These are phyloP conservation scores for Comarum palustre DNA, from an alignment of 306 rosid species.

Conservation along the genomic window DNA sequence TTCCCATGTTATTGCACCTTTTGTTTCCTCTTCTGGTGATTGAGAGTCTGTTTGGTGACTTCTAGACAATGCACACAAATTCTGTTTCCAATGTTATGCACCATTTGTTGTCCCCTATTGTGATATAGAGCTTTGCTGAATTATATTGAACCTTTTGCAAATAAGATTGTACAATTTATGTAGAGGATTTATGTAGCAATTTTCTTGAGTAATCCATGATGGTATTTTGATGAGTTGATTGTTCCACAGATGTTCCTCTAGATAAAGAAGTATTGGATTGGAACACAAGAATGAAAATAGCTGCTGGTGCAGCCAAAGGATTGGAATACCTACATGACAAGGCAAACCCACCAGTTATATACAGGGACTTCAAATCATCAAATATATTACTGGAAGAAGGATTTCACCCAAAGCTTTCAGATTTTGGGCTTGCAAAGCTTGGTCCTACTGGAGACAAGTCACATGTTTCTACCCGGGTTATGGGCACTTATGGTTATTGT, in stretches of 20 bases:
- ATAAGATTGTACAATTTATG: not conserved
- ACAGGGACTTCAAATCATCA: constrained; percentile 89
- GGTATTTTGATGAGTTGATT: not conserved
- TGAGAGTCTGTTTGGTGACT: no score
- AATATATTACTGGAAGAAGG: constrained; percentile 84
- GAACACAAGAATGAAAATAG: constrained; percentile 90
- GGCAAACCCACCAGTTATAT: constrained; percentile 88
- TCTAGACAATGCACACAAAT: no score
- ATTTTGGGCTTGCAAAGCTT: constrained; percentile 92
- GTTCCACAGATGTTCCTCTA: constrained; percentile 63
- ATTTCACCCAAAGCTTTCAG: constrained; percentile 84
- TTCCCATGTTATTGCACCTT: no score
- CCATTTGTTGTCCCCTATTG: no score
- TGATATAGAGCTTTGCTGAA: not conserved
- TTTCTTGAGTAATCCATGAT: not conserved
- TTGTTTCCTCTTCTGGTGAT: no score
- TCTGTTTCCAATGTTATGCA: no score
- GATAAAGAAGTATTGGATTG: constrained; percentile 83
- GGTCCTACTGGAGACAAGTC: constrained; percentile 93
- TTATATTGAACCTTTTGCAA: not conserved
- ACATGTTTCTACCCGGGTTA: constrained; percentile 85
- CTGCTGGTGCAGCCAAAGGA: constrained; percentile 87
- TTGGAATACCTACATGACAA: constrained; percentile 83
- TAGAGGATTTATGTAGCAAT: not conserved
- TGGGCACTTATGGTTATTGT: constrained; percentile 94